Percentiles rank a stretch among this genome's conserved stretches.
phyloP scores from a whole-genome alignment of 75 land plant genomes.

The Sequoiadendron giganteum region DNA sequence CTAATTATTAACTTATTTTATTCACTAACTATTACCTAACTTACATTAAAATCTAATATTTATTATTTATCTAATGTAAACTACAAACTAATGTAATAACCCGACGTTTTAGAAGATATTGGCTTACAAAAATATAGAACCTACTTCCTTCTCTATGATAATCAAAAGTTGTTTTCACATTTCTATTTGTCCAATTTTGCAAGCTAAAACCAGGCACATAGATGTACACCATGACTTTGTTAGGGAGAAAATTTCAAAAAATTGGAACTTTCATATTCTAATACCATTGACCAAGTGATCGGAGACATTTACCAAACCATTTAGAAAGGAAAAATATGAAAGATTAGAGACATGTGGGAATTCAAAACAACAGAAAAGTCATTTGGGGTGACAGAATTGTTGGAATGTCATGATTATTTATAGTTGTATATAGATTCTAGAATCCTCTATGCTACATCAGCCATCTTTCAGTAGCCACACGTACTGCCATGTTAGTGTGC shows the following conservation, averaged over 20 bases:
- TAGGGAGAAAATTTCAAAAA: no score
- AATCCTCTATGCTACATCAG: neutral
- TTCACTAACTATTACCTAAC: no score
- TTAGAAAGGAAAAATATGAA: neutral
- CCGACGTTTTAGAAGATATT: neutral
- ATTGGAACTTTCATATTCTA: no score
- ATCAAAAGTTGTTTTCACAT: neutral
- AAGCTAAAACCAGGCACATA: neutral
- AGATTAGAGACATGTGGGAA: neutral
- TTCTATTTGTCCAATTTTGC: neutral
- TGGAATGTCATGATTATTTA: neutral
- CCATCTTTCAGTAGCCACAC: neutral
- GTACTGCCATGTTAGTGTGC: neutral
- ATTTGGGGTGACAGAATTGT: neutral
- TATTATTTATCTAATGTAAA: no score
- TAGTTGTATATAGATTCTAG: neutral
- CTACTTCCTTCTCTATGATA: neutral
- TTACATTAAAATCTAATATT: no score
- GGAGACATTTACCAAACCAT: neutral
- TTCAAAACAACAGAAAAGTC: neutral
- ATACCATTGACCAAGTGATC: no score
- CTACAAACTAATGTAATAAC: no score
- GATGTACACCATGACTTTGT: no score
- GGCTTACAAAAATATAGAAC: neutral
- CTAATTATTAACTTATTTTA: no score